Conservation (phyloP, 2,329 filamentous ascomycete species). For the Fusarium sp. region DNA sequence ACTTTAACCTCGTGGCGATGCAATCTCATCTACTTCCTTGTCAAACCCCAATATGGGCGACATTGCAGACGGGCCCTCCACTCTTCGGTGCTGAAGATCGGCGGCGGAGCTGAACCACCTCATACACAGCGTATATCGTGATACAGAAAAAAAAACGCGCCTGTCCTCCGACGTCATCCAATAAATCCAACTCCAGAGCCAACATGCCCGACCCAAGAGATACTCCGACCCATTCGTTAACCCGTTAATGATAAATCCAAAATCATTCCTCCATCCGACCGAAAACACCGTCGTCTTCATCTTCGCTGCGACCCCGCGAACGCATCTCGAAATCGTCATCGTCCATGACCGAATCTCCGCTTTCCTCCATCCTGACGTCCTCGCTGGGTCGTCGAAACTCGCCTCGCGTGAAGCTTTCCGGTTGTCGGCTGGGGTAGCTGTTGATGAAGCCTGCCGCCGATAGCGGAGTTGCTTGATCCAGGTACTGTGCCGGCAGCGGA, state of each 20-base stretch:
- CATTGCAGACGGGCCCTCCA: constrained; percentile 63
- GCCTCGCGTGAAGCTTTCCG: constrained; percentile 77
- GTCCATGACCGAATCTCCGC: constrained; percentile 74
- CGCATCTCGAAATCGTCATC: constrained; percentile 77
- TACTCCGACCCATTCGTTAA: constrained; percentile 46
- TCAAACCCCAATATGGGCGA: constrained; percentile 39
- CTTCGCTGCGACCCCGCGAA: constrained; percentile 79
- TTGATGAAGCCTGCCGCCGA: constrained; percentile 75
- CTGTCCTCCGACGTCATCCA: constrained; percentile 54
- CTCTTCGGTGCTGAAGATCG: constrained; percentile 78
- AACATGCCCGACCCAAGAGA: constrained; percentile 51
- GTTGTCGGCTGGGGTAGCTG: constrained; percentile 73
- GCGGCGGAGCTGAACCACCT: constrained; percentile 75
- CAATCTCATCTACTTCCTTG: constrained; percentile 55
- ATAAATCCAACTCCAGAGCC: constrained; percentile 53
- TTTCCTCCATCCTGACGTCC: constrained; percentile 80
- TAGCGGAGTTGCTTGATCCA: constrained; percentile 72
- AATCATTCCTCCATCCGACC: constrained; percentile 92
- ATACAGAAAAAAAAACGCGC: constrained; percentile 66
- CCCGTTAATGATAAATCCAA: constrained; percentile 46
- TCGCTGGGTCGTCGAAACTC: constrained; percentile 65
- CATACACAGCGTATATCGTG: constrained; percentile 62
- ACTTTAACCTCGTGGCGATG: constrained; percentile 81
- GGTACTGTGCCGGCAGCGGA: constrained; percentile 85
- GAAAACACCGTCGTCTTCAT: constrained; percentile 96